Evolutionary conservation across 805 yeast genomes (phyloP).

Genomic region (Kuraishia ogatae): DNA sequence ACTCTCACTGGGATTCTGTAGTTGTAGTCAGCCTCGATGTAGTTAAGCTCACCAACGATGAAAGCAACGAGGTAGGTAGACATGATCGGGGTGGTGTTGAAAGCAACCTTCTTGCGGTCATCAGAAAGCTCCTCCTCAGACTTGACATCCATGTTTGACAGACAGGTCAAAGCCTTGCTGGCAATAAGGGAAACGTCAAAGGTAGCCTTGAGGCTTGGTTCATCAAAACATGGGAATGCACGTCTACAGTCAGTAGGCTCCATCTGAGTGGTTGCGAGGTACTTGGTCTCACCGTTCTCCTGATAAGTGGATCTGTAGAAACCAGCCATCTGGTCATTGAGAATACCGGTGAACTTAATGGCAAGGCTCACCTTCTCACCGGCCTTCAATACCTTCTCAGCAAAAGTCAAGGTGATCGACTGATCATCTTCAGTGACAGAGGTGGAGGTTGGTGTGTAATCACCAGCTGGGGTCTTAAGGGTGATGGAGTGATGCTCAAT

Average conservation of each 20-base stretch:
- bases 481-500: constrained; percentile 48
- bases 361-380: constrained; percentile 35
- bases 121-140: constrained; percentile 34
- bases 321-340: constrained; percentile 78
- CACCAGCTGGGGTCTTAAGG: constrained; percentile 17
- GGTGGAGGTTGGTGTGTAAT: constrained; percentile 15
- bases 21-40: constrained; percentile 44
- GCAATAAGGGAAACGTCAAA: constrained; percentile 59
- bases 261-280: constrained; percentile 78
- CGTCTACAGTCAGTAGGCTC: constrained; percentile 83
- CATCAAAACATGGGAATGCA: constrained; percentile 84
- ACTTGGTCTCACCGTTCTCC: constrained; percentile 54
- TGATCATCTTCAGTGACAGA: constrained; percentile 25
- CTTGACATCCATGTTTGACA: constrained; percentile 64
- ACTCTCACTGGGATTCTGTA: constrained; percentile 73
- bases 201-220: constrained; percentile 71
- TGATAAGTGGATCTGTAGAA: constrained; percentile 66
- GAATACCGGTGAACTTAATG: constrained; percentile 48
- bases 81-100: constrained; percentile 76
- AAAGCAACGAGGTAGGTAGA: constrained; percentile 82
- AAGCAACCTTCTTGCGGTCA: constrained; percentile 45
- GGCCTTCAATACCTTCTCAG: constrained; percentile 23
- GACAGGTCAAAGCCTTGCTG: constrained; percentile 43
- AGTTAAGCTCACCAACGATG: constrained; percentile 72
- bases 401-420: constrained; percentile 29